Evolutionary conservation across 2,329 filamentous ascomycete species (phyloP).

Genomic region (Aspergillus carbonarius): DNA sequence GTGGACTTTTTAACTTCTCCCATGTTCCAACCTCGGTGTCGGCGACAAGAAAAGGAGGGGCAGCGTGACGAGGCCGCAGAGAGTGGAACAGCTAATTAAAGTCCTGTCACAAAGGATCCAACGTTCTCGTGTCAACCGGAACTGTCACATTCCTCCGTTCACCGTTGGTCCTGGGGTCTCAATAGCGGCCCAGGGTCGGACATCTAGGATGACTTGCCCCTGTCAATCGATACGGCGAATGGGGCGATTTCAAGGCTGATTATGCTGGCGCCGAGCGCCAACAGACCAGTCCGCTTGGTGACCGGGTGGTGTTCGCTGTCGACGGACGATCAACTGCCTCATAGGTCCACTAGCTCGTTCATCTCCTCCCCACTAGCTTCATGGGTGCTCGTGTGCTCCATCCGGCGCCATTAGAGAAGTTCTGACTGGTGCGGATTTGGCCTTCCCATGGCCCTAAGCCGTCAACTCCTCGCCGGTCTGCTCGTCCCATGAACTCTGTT

Average conservation of each 20-base stretch:
- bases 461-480: background rate
- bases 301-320: conserved; percentile 5
- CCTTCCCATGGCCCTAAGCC: background rate
- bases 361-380: conserved; percentile 6
- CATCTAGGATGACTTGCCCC: background rate
- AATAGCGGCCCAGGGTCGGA: background rate
- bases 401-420: conserved; percentile 1
- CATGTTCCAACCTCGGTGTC: background rate
- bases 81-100: background rate
- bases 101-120: background rate
- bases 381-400: conserved; percentile 6
- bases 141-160: background rate
- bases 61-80: background rate
- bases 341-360: conserved; percentile 5
- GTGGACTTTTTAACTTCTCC: background rate
- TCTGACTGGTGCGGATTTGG: conserved; percentile 5
- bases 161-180: background rate
- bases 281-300: background rate
- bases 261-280: background rate
- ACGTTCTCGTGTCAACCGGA: background rate
- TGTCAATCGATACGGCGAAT: background rate
- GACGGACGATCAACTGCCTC: conserved; percentile 8
- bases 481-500: background rate
- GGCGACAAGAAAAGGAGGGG: background rate
- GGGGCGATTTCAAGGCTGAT: background rate